Conservation (phyloP, 2,329 filamentous ascomycete genomes). For the Ilyonectria mors-panacis region DNA sequence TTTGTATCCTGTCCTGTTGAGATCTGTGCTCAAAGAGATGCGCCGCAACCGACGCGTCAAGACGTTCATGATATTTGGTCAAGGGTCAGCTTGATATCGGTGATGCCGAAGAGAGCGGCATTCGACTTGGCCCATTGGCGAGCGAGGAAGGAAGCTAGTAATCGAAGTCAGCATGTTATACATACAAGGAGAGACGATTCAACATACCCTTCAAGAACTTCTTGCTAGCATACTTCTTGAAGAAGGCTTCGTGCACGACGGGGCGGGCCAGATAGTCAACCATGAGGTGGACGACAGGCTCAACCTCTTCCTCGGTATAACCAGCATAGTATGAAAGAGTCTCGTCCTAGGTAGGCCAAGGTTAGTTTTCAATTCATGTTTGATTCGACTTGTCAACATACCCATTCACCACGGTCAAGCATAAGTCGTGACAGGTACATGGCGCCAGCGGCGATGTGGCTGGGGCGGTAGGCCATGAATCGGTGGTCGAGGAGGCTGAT, state of each 20-base stretch:
- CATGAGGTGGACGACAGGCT: constrained; percentile 94
- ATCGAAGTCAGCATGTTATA: constrained; percentile 34
- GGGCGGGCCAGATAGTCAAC: constrained; percentile 95
- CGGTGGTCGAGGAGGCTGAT: constrained; percentile 96
- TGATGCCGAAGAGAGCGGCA: constrained; percentile 69
- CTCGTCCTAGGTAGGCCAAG: constrained; percentile 74
- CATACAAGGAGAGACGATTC: background rate
- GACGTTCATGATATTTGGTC: constrained; percentile 60
- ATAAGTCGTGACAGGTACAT: constrained; percentile 97
- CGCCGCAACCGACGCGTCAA: constrained; percentile 29
- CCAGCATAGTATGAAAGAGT: constrained; percentile 93
- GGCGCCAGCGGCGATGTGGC: constrained; percentile 89
- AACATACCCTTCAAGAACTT: constrained; percentile 97
- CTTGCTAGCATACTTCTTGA: constrained; percentile 99
- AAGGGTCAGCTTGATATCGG: constrained; percentile 63
- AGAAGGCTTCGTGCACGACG: constrained; percentile 95
- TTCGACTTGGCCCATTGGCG: constrained; percentile 95
- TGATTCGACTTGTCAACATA: constrained; percentile 62
- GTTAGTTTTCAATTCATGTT: constrained; percentile 48
- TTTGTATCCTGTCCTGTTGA: constrained; percentile 49
- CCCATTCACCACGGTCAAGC: constrained; percentile 92
- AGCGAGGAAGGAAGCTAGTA: constrained; percentile 86
- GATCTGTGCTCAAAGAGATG: constrained; percentile 32
- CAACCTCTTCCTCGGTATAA: constrained; percentile 92
- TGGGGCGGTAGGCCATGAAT: constrained; percentile 91